Evolutionary conservation across 345 rosid species (phyloP), one percentile per base, ranked within the genome.

Genomic region (Lagerstroemia speciosa): DNA sequence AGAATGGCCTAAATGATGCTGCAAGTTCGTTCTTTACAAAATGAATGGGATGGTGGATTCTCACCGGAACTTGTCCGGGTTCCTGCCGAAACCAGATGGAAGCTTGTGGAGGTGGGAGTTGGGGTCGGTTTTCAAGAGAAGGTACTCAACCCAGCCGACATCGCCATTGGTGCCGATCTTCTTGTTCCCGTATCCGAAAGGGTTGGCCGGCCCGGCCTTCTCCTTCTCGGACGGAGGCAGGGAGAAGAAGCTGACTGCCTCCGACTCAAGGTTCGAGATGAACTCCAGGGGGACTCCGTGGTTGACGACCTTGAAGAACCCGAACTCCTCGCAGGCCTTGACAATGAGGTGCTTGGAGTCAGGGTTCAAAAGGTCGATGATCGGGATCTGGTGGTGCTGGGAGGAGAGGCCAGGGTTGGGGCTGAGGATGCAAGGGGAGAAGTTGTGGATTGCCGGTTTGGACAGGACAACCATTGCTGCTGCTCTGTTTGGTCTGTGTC

Each of bases 61-160:
- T 19, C 71, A 83, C 87, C 84, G 64, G 64, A 83, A 78, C 32
- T 34, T 70, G 5, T 67, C 71, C 15, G 79, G 71, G 81, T 60
- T 48, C 19, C 46, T 71, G 29, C n/a, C 67, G 50, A 73, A 73
- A 70, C 53, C 52, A 22, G 71, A 33, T 6, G 68, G 67, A 70
- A 68, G 46, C 26, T 66, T 68, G 36, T 63, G 46, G 65, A 65
- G 48, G 32, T 34, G 40, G 69, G 50, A 58, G 24, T 64, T 46
- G 31, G 80, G 74, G 62, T 80, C 67, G 41, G 78, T 66, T 65
- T 64, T 75, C 16, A 84, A 68, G 43, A 84, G 80, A 45, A 84
- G 76, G 75, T 82, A 84, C 50, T 84, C 88, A 30, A 84, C 72
- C 85, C 85, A 82, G 40, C 88, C 88, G 27, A 84, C 72, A 60